phyloP scores from a whole-genome alignment of 2,329 filamentous ascomycete genomes.

The Cercospora citrullina region DNA sequence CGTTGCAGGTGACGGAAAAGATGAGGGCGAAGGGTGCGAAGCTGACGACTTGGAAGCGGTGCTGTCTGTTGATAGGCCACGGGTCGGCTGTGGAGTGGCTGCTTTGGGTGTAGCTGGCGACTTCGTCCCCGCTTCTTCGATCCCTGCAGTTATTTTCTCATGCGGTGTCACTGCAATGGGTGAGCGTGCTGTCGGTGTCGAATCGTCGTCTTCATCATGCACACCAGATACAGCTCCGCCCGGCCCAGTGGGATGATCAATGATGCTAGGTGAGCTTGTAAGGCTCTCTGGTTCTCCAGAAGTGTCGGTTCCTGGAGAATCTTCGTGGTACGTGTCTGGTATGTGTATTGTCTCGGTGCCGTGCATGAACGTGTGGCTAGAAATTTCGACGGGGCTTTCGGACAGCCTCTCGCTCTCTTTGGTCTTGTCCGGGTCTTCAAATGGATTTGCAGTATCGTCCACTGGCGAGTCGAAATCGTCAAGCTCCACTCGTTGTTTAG shows the following conservation, averaged over 20 bases:
- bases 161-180: conserved; percentile 22
- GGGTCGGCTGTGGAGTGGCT: conserved; percentile 14
- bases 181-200: conserved; percentile 37
- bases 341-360: conserved; percentile 42
- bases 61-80: conserved; percentile 28
- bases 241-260: conserved; percentile 33
- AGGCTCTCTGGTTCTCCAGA: conserved; percentile 27
- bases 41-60: conserved; percentile 23
- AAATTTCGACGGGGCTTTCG: conserved; percentile 68
- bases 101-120: conserved; percentile 2
- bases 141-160: not conserved
- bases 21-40: conserved; percentile 31
- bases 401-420: conserved; percentile 53
- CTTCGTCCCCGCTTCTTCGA: not conserved
- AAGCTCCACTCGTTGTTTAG: conserved; percentile 64
- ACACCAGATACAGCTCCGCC: conserved; percentile 21
- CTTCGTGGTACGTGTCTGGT: conserved; percentile 30
- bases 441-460: conserved; percentile 44
- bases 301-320: conserved; percentile 25
- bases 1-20: conserved; percentile 37
- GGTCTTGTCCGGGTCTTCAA: conserved; percentile 37
- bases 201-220: conserved; percentile 32
- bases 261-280: conserved; percentile 35
- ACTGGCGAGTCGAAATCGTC: conserved; percentile 66
- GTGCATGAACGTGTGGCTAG: conserved; percentile 50